Conservation (phyloP, 768 basidiomycete genomes). For the Mycena leptocephala region DNA sequence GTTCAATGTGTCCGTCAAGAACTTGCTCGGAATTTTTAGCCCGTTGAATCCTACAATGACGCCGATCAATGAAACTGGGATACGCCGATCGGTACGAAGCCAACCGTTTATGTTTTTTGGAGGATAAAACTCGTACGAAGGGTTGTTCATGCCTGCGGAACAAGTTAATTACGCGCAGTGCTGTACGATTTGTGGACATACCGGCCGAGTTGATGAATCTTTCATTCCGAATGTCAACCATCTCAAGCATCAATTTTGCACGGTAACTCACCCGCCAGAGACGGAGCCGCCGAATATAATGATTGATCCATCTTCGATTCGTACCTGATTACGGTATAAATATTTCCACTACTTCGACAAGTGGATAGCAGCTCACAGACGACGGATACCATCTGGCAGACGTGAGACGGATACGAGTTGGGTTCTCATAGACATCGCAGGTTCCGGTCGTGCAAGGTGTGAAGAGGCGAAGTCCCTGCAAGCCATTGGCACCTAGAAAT, state of each 20-base stretch:
- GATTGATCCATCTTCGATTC: conserved; percentile 41
- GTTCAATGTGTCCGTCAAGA: conserved; percentile 31
- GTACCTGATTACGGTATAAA: conserved; percentile 25
- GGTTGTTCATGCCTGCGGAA: conserved; percentile 70
- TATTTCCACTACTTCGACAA: not conserved
- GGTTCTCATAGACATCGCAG: conserved; percentile 57
- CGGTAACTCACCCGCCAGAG: conserved; percentile 29
- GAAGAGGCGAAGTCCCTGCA: conserved; percentile 56
- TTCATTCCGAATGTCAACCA: conserved; percentile 16
- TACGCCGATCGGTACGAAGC: conserved; percentile 34
- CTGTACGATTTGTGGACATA: not conserved
- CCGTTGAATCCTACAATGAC: conserved; percentile 38
- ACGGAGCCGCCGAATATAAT: conserved; percentile 39
- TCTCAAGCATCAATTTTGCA: not conserved
- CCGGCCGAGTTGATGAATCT: conserved; percentile 71
- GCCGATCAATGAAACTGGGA: not conserved
- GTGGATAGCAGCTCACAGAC: conserved; percentile 41
- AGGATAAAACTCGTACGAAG: conserved; percentile 64
- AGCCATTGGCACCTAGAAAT: conserved; percentile 43
- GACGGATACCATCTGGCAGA: conserved; percentile 61
- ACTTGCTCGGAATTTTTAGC: conserved; percentile 33
- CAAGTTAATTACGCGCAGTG: conserved; percentile 22
- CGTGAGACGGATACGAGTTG: conserved; percentile 49
- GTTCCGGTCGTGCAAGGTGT: conserved; percentile 55
- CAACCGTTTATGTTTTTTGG: conserved; percentile 55